These are phyloP conservation scores for Tricholomella constricta DNA, from an alignment of 768 basidiomycete genomes.

Conservation along the genomic window DNA sequence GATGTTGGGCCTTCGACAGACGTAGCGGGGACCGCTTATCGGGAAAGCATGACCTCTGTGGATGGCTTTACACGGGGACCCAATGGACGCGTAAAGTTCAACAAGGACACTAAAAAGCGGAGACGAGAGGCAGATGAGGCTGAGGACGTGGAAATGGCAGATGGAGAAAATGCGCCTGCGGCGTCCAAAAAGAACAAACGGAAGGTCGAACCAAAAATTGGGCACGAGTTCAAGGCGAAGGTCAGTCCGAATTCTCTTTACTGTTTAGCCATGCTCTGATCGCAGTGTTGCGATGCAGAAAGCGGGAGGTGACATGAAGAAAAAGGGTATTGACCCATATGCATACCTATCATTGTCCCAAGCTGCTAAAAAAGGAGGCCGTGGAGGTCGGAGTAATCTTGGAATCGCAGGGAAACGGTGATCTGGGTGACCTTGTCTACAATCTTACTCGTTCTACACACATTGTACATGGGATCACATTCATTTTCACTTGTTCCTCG, in stretches of 20 bases:
- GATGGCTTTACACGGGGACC: constrained; percentile 89
- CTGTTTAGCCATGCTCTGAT: constrained; percentile 1
- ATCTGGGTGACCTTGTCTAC: constrained; percentile 14
- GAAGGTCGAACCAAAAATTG: constrained; percentile 53
- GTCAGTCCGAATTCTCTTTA: constrained; percentile 43
- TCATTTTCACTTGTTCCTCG: constrained; percentile 1
- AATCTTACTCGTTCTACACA: constrained; percentile 11
- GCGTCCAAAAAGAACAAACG: constrained; percentile 58
- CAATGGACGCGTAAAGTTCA: constrained; percentile 88
- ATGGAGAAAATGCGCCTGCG: constrained; percentile 49
- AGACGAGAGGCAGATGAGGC: constrained; percentile 66
- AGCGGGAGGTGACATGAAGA: constrained; percentile 94
- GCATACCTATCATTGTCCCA: constrained; percentile 87
- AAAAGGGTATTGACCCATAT: constrained; percentile 85
- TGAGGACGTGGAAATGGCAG: constrained; percentile 78
- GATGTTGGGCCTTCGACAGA: constrained; percentile 45
- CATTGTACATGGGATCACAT: constrained; percentile 7
- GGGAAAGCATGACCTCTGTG: constrained; percentile 76
- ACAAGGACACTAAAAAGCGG: constrained; percentile 96
- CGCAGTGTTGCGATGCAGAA: constrained; percentile 52
- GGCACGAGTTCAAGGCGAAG: constrained; percentile 96
- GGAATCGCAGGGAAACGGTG: constrained; percentile 68
- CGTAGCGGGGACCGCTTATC: constrained; percentile 78
- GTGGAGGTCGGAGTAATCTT: constrained; percentile 38
- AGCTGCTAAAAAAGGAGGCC: constrained; percentile 67